Evolutionary conservation across 169 alveolate species (phyloP).

Genomic region (Eimeria necatrix): DNA sequence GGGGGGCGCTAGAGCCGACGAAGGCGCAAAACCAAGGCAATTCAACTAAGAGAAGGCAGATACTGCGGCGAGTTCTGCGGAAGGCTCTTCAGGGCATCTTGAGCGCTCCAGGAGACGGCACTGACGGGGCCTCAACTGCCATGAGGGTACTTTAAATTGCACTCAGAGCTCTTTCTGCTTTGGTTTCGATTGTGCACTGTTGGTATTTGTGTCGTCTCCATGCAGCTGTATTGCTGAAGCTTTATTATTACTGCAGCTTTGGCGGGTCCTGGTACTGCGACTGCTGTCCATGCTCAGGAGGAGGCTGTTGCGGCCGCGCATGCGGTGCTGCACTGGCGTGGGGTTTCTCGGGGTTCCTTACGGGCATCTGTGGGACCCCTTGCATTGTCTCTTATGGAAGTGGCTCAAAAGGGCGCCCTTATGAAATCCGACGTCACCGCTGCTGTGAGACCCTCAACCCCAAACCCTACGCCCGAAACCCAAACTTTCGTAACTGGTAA

Average conservation of each 20-base stretch:
- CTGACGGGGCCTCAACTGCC: background rate
- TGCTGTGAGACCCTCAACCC: conserved; percentile 13
- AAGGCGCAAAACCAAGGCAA: background rate
- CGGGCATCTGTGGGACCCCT: background rate
- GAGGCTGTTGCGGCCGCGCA: background rate
- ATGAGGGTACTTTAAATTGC: background rate
- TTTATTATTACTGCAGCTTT: background rate
- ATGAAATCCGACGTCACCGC: background rate
- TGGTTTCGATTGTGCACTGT: background rate
- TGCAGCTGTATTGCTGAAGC: background rate
- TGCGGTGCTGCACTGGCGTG: conserved; percentile 28
- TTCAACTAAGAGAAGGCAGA: background rate
- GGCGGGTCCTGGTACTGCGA: background rate
- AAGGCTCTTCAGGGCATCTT: background rate
- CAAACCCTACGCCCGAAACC: background rate
- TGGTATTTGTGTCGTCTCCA: background rate
- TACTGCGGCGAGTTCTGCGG: background rate
- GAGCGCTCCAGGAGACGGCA: background rate
- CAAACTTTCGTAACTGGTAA: too few species aligned
- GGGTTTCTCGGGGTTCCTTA: background rate
- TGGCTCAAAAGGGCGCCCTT: conserved; percentile 7
- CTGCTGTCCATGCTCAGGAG: background rate
- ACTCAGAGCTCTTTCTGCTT: background rate
- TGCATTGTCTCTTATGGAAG: background rate
- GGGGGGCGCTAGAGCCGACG: background rate